Conservation (phyloP, 352 stramenopile genomes). For the Globisporangium iwayamae region DNA sequence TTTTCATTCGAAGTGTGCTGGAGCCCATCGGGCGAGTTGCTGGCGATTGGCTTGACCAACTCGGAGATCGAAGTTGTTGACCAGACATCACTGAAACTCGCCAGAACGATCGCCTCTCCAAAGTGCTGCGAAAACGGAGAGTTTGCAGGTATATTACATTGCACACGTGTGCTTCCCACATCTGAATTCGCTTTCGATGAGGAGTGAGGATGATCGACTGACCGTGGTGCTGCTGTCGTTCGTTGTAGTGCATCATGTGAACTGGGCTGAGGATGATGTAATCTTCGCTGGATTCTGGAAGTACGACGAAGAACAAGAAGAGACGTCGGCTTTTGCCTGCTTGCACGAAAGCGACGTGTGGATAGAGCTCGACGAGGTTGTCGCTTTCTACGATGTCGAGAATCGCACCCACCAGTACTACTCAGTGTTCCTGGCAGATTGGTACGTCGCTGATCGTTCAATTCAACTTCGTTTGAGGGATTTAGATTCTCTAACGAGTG, state of each 20-base stretch:
- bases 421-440: slow-evolving; percentile 58
- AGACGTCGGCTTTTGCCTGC: slow-evolving; percentile 50
- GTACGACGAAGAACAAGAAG: slow-evolving; percentile 46
- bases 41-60: slow-evolving; percentile 39
- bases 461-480: not conserved
- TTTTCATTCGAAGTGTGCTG: slow-evolving; percentile 32
- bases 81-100: slow-evolving; percentile 21
- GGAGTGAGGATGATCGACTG: not conserved
- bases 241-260: slow-evolving; percentile 57
- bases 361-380: slow-evolving; percentile 56
- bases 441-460: slow-evolving; percentile 23
- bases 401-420: slow-evolving; percentile 59
- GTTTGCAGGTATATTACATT: slow-evolving; percentile 22
- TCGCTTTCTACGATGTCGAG: slow-evolving; percentile 61
- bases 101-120: slow-evolving; percentile 36
- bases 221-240: not conserved
- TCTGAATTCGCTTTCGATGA: not conserved
- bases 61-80: slow-evolving; percentile 37
- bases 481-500: not conserved
- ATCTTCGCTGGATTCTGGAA: slow-evolving; percentile 59
- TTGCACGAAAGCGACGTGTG: slow-evolving; percentile 50
- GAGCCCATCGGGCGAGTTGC: slow-evolving; percentile 37
- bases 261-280: slow-evolving; percentile 68
- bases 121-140: slow-evolving; percentile 28
- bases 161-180: not conserved